Conservation (phyloP, 345 rosid species). For the Trapa bicornis region DNA sequence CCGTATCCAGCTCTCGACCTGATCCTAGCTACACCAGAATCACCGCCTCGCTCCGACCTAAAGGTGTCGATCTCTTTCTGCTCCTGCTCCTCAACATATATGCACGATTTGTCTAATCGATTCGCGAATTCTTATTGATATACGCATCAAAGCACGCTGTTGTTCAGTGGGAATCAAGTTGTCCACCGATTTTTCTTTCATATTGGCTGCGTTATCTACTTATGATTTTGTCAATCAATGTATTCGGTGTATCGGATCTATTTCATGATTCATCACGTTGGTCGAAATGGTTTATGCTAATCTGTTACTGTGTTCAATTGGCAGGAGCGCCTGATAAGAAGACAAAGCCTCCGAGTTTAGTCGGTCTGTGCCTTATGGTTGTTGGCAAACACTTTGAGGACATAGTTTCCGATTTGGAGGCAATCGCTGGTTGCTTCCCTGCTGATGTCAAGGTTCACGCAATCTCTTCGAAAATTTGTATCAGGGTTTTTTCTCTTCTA, state of each 20-base stretch:
- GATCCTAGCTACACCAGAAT: conserved; percentile 12
- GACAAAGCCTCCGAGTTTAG: conserved; percentile 46
- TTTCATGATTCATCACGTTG: background rate
- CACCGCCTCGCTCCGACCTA: conserved; percentile 18
- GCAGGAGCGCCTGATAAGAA: conserved; percentile 27
- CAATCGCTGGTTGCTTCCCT: conserved; percentile 51
- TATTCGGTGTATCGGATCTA: background rate
- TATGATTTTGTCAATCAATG: background rate
- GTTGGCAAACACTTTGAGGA: conserved; percentile 79
- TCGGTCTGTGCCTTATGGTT: conserved; percentile 68
- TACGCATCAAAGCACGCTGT: background rate
- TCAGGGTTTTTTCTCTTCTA: background rate
- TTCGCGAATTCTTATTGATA: background rate
- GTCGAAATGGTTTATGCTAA: background rate
- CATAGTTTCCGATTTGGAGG: conserved; percentile 36
- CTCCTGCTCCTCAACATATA: background rate
- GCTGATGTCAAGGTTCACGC: conserved; percentile 50
- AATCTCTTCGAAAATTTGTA: background rate
- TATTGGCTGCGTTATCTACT: background rate
- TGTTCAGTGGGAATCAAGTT: background rate
- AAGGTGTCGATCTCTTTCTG: conserved; percentile 18
- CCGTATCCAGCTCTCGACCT: conserved; percentile 10
- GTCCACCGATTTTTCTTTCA: background rate
- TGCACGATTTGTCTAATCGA: background rate
- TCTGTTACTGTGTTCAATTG: background rate